Percentiles rank a stretch among this genome's conserved stretches.
These are phyloP conservation scores for Saccharomyces hybrid DNA, from an alignment of 1,139 yeast species.

Conservation along the genomic window DNA sequence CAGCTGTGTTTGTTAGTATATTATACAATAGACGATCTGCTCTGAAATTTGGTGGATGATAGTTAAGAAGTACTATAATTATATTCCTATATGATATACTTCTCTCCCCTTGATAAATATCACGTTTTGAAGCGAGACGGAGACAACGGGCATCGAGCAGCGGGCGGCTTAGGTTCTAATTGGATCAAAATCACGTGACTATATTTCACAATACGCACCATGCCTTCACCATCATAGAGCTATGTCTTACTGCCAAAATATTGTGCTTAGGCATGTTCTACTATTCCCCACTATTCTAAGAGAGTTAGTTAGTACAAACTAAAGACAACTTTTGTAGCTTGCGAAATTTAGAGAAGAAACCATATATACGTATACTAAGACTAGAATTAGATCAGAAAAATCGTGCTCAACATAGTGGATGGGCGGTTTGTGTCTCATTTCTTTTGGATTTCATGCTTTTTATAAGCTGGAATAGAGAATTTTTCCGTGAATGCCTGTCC, in stretches of 20 bases:
- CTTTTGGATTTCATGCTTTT: slow-evolving; percentile 38
- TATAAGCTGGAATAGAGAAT: slow-evolving; percentile 61
- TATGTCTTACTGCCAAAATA: not conserved
- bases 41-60: not conserved
- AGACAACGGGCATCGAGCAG: not conserved
- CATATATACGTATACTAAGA: not conserved
- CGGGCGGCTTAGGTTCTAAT: not conserved
- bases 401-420: slow-evolving; percentile 22
- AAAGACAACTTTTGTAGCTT: not conserved
- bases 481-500: slow-evolving; percentile 60
- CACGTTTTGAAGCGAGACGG: not conserved
- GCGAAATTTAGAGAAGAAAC: not conserved
- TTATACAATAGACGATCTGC: not conserved
- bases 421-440: slow-evolving; percentile 22
- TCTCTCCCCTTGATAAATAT: not conserved
- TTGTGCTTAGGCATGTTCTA: not conserved
- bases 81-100: not conserved
- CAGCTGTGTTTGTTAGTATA: not conserved
- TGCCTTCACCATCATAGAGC: no score
- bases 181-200: not conserved
- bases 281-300: not conserved
- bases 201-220: no score
- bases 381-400: not conserved
- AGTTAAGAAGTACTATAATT: not conserved
- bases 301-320: not conserved